Conservation (phyloP, 2,329 filamentous ascomycete genomes). For the Ceratocystis cacaofunesta region DNA sequence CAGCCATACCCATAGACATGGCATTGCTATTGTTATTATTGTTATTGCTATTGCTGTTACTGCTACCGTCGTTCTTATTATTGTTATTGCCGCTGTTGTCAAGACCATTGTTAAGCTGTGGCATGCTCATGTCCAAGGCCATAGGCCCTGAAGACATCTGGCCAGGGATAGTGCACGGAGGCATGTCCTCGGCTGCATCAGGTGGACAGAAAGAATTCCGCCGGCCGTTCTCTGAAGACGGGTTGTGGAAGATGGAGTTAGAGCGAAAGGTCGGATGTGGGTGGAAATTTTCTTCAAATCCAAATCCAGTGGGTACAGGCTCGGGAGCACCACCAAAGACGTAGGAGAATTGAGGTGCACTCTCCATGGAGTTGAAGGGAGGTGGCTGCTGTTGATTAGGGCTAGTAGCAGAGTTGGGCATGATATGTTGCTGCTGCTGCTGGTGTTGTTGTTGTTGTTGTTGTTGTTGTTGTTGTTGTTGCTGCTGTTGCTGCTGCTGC, state of each 20-base stretch:
- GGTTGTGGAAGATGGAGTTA: slow-evolving; percentile 50
- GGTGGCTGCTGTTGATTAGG: neutral
- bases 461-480: slow-evolving; percentile 4
- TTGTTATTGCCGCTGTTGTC: neutral
- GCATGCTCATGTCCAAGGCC: slow-evolving; percentile 15
- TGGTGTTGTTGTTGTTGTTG: slow-evolving; percentile 2
- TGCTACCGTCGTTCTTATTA: neutral
- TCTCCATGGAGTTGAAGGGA: neutral
- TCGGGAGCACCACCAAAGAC: slow-evolving; percentile 15
- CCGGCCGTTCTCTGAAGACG: slow-evolving; percentile 41
- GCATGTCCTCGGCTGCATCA: slow-evolving; percentile 27
- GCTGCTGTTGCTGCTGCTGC: neutral
- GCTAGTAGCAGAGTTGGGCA: neutral
- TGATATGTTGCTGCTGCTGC: neutral
- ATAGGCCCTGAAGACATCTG: slow-evolving; percentile 14
- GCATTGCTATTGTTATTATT: neutral
- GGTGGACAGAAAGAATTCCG: slow-evolving; percentile 51
- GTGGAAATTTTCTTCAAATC: slow-evolving; percentile 13
- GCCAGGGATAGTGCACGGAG: slow-evolving; percentile 10
- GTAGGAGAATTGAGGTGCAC: slow-evolving; percentile 11
- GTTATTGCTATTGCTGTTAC: neutral
- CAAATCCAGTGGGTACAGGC: slow-evolving; percentile 3
- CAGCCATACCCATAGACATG: slow-evolving; percentile 2
- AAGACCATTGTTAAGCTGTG: neutral
- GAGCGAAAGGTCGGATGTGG: slow-evolving; percentile 44